These are phyloP conservation scores for Aaosphaeria pasadenensis DNA, from an alignment of 2,329 filamentous ascomycete genomes.

Conservation along the genomic window DNA sequence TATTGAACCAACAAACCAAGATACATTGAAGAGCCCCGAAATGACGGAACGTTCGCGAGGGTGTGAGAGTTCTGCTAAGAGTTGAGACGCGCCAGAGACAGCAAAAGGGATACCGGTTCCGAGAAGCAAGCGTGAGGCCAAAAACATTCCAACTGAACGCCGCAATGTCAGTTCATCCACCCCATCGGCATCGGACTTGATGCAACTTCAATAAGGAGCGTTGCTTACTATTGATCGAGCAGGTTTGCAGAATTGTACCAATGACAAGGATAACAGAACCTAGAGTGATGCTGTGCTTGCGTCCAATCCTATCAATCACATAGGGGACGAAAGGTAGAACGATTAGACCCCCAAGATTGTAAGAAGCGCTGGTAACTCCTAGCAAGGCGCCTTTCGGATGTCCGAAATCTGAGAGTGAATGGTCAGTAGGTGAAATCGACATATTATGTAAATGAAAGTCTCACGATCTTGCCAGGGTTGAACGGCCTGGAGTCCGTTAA, in stretches of 20 bases:
- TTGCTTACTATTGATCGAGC: background rate
- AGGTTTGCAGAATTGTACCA: background rate
- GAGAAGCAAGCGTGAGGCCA: background rate
- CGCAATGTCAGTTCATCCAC: no score
- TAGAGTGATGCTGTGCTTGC: background rate
- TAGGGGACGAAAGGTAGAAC: background rate
- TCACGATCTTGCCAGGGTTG: conserved; percentile 5
- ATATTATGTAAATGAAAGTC: conserved; percentile 4
- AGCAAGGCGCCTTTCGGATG: background rate
- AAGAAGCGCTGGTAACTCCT: background rate
- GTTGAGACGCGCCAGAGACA: no score
- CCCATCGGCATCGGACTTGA: background rate
- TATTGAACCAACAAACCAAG: conserved; percentile 19
- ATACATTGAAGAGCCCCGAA: conserved; percentile 12
- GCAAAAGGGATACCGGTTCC: conserved; percentile 33
- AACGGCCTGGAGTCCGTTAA: conserved; percentile 25
- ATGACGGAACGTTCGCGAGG: conserved; percentile 2
- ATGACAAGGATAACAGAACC: background rate
- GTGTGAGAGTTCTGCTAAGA: conserved; percentile 21
- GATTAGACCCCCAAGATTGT: background rate
- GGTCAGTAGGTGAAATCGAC: background rate
- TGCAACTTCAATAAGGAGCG: background rate
- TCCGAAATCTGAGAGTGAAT: background rate
- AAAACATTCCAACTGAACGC: no score
- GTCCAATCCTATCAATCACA: background rate